Evolutionary conservation across 2,329 filamentous ascomycete genomes (phyloP), one percentile per base, ranked within the genome.

Genomic region (Xylaria hypoxylon): DNA sequence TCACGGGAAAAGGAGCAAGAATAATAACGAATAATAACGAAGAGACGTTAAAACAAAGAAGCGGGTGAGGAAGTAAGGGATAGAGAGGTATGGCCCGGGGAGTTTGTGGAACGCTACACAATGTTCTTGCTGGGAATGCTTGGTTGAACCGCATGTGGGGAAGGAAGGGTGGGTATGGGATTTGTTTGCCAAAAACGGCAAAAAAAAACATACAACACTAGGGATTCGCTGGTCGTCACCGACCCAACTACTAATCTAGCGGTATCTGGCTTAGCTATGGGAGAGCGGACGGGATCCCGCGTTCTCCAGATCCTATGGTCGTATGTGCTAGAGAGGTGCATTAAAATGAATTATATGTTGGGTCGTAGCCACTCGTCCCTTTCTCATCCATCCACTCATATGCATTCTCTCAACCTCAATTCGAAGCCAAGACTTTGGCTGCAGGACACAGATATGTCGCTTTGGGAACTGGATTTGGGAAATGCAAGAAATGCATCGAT

Each of bases 191-290:
- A 52, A 33, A 31, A 45, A 38, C 17, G 33, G 45, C 8, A 15
- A 64, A 65, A 48, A 40, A 68, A 74, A 76, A 76, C 74, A 76
- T 76, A 76, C 74, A 76, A 76, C 74, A 76, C 74, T 72, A 58
- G 73, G 73, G 68, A 76, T 76, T 76, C 74, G 74, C 74, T 75
- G 74, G 74, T 76, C 74, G 74, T 76, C 74, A 75, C 74, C 74
- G 74, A 75, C 73, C 74, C 74, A 74, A 75, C 74, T 75, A 75
- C 74, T 75, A 67, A 71, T 73, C 73, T 53, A 70, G 74, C 74
- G 69, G 71, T 76, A 75, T 69, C 69, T 62, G 62, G 74, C 72
- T 76, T 76, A 74, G 69, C 73, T 75, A 76, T 68, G 74, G 74
- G 70, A 71, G 74, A 76, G 74, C 74, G 73, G 74, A 76, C 74